These are phyloP conservation scores for Quercus lobata DNA, from an alignment of 331 rosid species.

Conservation along the genomic window DNA sequence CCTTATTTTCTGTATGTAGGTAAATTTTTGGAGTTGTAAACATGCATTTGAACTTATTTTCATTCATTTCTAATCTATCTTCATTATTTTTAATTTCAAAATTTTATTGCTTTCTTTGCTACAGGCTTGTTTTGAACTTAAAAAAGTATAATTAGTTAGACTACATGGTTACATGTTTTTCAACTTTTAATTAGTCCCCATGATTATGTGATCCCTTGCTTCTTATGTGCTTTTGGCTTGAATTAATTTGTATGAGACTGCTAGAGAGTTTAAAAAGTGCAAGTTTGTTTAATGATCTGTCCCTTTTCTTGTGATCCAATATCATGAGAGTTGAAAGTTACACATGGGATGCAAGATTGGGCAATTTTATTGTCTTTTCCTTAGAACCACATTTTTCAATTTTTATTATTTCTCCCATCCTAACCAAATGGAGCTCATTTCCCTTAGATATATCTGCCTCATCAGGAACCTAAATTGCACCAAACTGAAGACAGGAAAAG, in stretches of 20 bases:
- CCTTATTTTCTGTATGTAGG: background rate
- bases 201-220: background rate
- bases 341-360: background rate
- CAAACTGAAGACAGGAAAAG: constrained; percentile 20
- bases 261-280: background rate
- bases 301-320: background rate
- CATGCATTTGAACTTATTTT: background rate
- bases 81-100: background rate
- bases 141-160: background rate
- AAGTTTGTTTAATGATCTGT: background rate
- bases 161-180: background rate
- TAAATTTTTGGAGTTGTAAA: background rate
- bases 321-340: background rate
- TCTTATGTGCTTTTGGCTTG: background rate
- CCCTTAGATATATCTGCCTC: background rate
- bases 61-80: background rate
- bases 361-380: background rate
- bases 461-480: background rate
- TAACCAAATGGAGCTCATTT: background rate
- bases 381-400: background rate
- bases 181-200: background rate
- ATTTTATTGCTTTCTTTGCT: background rate
- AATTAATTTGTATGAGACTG: background rate
- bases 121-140: background rate
- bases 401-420: background rate